A percentile compares a stretch with the other conserved stretches of the same genome.
phyloP scores from a whole-genome alignment of 179 eudicot species.

The Carnegiea gigantea region DNA sequence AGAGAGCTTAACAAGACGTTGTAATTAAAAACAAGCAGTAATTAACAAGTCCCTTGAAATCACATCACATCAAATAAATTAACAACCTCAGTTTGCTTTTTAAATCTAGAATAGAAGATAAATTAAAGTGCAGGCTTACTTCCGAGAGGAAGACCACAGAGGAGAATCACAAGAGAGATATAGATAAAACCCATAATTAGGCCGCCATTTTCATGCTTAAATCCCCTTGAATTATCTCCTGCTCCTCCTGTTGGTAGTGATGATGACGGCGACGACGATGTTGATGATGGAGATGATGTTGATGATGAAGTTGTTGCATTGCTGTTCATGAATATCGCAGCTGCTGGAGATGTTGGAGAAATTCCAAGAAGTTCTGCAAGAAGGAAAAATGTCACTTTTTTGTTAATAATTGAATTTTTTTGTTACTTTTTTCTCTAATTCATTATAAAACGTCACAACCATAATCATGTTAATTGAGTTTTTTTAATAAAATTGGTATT shows the following conservation, averaged over 20 bases:
- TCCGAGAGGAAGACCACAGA: background rate
- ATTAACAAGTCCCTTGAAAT: background rate
- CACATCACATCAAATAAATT: background rate
- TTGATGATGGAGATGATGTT: slow-evolving; percentile 12
- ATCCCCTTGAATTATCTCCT: slow-evolving; percentile 6
- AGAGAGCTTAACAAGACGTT: background rate
- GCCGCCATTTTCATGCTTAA: slow-evolving; percentile 10
- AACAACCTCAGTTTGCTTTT: background rate
- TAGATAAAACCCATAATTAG: slow-evolving; percentile 6
- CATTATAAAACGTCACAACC: too few species aligned
- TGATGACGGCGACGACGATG: background rate
- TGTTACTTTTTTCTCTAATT: too few species aligned
- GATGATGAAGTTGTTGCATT: slow-evolving; percentile 14
- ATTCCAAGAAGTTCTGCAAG: slow-evolving; percentile 32
- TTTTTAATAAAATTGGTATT: too few species aligned
- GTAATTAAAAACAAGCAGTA: too few species aligned
- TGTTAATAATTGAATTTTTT: too few species aligned
- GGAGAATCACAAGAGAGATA: background rate
- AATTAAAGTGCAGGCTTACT: background rate
- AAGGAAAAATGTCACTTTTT: too few species aligned
- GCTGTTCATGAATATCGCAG: slow-evolving; percentile 28
- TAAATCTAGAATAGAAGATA: background rate
- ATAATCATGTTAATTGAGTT: too few species aligned
- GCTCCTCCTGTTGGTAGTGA: background rate
- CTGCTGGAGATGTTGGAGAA: slow-evolving; percentile 32